These are phyloP conservation scores for Triticum dicoccoides DNA, from an alignment of 176 grass and related monocot species.

Conservation along the genomic window DNA sequence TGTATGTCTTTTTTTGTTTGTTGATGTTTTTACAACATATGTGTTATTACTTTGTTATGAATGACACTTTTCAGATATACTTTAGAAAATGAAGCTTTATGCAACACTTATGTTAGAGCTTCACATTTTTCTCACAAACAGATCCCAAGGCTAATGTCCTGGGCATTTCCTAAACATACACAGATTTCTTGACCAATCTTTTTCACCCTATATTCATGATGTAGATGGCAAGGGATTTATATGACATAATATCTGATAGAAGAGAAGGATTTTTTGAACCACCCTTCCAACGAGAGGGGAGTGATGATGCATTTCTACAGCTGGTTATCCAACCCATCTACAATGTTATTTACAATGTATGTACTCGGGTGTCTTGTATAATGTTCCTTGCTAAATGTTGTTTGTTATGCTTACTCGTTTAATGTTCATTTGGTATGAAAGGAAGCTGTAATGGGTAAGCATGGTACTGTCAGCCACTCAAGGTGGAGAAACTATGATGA, in stretches of 20 bases:
- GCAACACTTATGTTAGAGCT: not conserved
- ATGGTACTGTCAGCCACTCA: slow-evolving; percentile 79
- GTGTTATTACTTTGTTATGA: not conserved
- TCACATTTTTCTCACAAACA: slow-evolving; percentile 21
- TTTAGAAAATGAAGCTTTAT: not conserved
- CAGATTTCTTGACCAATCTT: not conserved
- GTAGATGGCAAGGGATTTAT: slow-evolving; percentile 82
- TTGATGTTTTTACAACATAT: not conserved
- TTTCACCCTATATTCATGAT: slow-evolving; percentile 16
- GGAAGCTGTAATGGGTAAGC: slow-evolving; percentile 68
- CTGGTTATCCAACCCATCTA: slow-evolving; percentile 79
- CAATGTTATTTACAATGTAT: slow-evolving; percentile 69
- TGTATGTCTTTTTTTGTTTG: not conserved
- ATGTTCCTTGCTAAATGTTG: not conserved
- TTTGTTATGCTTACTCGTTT: not conserved
- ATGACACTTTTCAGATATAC: not conserved
- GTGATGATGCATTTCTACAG: slow-evolving; percentile 57
- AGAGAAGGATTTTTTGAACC: slow-evolving; percentile 20
- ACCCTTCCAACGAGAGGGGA: slow-evolving; percentile 40
- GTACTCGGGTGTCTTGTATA: slow-evolving; percentile 5
- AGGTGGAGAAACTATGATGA: slow-evolving; percentile 99
- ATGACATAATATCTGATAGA: slow-evolving; percentile 41
- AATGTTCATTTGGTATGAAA: slow-evolving; percentile 50
- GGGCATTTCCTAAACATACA: not conserved
- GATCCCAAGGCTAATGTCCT: not conserved